A percentile compares a stretch with the other conserved stretches of the same genome.
phyloP scores from a whole-genome alignment of 495 filamentous ascomycete species.

The Penicillium lividum region DNA sequence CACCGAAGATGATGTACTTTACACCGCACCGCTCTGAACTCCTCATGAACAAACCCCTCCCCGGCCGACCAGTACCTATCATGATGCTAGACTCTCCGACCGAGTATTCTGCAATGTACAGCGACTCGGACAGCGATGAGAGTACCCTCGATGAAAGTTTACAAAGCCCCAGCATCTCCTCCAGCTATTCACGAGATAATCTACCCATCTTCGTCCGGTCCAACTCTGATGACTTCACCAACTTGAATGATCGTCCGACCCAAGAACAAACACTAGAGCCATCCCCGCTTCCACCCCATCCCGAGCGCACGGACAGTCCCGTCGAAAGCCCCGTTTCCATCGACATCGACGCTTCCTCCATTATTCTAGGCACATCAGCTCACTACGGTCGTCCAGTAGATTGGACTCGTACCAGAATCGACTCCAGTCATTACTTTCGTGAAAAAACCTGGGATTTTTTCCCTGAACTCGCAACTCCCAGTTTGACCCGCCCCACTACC shows the following conservation, averaged over 20 bases:
- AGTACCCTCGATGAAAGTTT: slow-evolving; percentile 35
- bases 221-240: slow-evolving; percentile 29
- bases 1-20: slow-evolving; percentile 22
- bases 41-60: slow-evolving; percentile 41
- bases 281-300: slow-evolving; percentile 7
- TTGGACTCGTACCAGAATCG: slow-evolving; percentile 27
- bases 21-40: slow-evolving; percentile 30
- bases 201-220: slow-evolving; percentile 45
- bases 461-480: slow-evolving; percentile 42
- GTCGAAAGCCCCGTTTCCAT: background rate
- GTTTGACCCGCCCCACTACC: slow-evolving; percentile 22
- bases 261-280: background rate
- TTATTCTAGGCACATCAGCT: slow-evolving; percentile 17
- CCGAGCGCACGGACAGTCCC: background rate
- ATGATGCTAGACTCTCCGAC: slow-evolving; percentile 21
- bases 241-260: background rate
- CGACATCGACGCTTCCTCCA: slow-evolving; percentile 8
- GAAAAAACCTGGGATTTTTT: slow-evolving; percentile 55
- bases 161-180: slow-evolving; percentile 23
- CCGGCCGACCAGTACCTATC: slow-evolving; percentile 25
- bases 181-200: slow-evolving; percentile 28
- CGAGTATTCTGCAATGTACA: slow-evolving; percentile 32
- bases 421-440: slow-evolving; percentile 46
- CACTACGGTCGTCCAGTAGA: slow-evolving; percentile 27
- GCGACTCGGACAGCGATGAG: slow-evolving; percentile 36